phyloP scores from a whole-genome alignment of 306 rosid genomes.

The Mimosa pudica region DNA sequence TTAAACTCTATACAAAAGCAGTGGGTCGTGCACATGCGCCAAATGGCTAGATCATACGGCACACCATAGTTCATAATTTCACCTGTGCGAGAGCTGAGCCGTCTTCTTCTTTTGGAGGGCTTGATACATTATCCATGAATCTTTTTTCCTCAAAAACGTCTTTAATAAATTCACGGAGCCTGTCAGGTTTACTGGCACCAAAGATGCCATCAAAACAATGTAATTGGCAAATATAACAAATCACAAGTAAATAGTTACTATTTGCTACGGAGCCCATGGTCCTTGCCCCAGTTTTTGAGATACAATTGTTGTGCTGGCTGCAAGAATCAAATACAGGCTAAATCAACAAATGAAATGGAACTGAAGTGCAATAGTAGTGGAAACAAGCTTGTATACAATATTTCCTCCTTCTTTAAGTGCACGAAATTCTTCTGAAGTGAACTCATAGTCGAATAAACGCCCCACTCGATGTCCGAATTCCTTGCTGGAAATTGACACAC shows the following conservation, averaged over 20 bases:
- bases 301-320: conserved; percentile 82
- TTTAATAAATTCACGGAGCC: conserved; percentile 84
- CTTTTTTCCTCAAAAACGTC: conserved; percentile 86
- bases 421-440: conserved; percentile 83
- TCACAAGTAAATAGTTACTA: conserved; percentile 50
- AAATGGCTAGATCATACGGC: too few species aligned
- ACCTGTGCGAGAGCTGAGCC: too few species aligned
- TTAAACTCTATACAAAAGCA: neutral
- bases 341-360: conserved; percentile 27
- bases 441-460: conserved; percentile 60
- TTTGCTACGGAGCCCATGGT: conserved; percentile 79
- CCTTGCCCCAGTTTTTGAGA: conserved; percentile 86
- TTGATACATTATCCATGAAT: conserved; percentile 43
- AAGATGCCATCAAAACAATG: conserved; percentile 50
- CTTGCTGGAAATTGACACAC: conserved; percentile 63
- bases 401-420: conserved; percentile 97
- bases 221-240: conserved; percentile 19
- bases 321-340: conserved; percentile 30
- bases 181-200: conserved; percentile 72
- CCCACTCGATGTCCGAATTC: conserved; percentile 95
- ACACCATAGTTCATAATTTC: too few species aligned
- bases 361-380: conserved; percentile 19
- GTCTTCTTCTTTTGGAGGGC: too few species aligned
- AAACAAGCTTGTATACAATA: conserved; percentile 51
- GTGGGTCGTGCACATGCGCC: neutral